Evolutionary conservation across 352 stramenopile species (phyloP).

Genomic region (Globisporangium splendens): DNA sequence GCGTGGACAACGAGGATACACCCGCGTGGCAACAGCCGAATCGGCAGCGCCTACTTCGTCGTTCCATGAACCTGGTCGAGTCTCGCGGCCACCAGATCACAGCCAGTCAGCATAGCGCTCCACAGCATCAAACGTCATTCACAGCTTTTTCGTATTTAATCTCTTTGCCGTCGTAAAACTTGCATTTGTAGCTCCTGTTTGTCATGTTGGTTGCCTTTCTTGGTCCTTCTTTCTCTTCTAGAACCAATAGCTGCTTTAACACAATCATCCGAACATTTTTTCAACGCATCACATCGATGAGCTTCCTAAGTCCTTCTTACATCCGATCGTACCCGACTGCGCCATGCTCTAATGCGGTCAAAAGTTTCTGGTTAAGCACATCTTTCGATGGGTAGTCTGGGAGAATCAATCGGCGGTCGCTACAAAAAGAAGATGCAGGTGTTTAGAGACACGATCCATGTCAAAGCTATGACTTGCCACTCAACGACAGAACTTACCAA

Average conservation of each 20-base stretch:
- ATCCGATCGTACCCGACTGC: constrained; percentile 76
- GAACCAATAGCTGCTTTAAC: no score
- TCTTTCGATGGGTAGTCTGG: constrained; percentile 52
- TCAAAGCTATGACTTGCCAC: background rate
- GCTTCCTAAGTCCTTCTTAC: constrained; percentile 27
- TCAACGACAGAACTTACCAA: constrained; percentile 34
- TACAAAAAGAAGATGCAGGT: constrained; percentile 22
- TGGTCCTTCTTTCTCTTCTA: no score
- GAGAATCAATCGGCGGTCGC: constrained; percentile 68
- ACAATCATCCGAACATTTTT: background rate
- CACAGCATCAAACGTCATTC: no score
- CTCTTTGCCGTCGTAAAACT: no score
- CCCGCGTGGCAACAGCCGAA: constrained; percentile 27
- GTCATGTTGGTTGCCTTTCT: no score
- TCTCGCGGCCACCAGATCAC: constrained; percentile 37
- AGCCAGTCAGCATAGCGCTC: constrained; percentile 19
- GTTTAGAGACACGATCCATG: background rate
- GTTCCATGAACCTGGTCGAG: constrained; percentile 60
- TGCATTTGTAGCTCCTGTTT: no score
- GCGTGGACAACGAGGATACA: constrained; percentile 41
- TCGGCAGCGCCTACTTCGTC: constrained; percentile 7
- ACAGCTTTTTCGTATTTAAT: no score
- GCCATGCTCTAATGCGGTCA: constrained; percentile 55
- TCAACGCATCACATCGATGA: no score
- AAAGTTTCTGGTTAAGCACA: constrained; percentile 56